Conservation (phyloP, 257 asterid species). For the Nicotiana paniculata region DNA sequence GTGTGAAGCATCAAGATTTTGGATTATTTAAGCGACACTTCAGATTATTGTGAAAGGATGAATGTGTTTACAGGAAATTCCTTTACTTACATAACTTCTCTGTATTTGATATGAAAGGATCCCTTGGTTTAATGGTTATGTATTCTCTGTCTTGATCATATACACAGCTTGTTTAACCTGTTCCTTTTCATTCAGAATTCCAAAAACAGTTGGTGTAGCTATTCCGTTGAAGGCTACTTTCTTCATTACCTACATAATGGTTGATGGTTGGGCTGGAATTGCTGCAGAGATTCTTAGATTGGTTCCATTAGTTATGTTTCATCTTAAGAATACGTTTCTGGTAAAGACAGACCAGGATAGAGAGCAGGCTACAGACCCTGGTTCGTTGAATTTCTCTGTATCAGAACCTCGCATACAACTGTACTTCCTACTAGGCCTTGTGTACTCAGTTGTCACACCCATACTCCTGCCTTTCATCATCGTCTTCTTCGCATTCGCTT, state of each 20-base stretch:
- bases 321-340: conserved; percentile 15
- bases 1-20: neutral
- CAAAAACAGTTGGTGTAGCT: conserved; percentile 20
- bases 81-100: neutral
- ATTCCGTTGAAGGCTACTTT: conserved; percentile 22
- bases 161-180: neutral
- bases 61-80: neutral
- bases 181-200: conserved; percentile 15
- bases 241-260: conserved; percentile 24
- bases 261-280: conserved; percentile 27
- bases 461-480: conserved; percentile 19
- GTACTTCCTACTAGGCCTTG: conserved; percentile 13
- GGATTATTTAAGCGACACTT: conserved; percentile 1
- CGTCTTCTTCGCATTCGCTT: conserved; percentile 18
- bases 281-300: conserved; percentile 12
- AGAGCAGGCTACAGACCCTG: conserved; percentile 20
- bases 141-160: conserved; percentile 5
- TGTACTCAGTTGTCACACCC: conserved; percentile 13
- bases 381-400: conserved; percentile 6
- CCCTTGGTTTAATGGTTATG: neutral
- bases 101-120: neutral
- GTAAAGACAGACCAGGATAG: conserved; percentile 20
- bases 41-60: neutral
- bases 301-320: conserved; percentile 11
- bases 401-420: conserved; percentile 17